Evolutionary conservation across 139 green algal genomes (phyloP).

Genomic region (Axilococcus clingmanii): DNA sequence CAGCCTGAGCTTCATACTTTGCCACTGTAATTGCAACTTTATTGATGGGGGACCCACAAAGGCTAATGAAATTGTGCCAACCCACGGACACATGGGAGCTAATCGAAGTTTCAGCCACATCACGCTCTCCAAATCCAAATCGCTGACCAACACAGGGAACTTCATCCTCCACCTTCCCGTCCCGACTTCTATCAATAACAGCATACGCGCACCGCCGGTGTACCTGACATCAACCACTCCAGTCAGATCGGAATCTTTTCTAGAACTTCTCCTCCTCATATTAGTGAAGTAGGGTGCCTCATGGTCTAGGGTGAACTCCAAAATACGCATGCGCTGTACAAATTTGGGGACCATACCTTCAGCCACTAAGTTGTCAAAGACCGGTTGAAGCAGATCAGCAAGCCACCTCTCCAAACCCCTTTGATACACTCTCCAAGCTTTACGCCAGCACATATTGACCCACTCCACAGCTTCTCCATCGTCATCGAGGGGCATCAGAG

Average conservation of each 20-base stretch:
- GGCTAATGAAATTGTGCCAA: conserved; percentile 80
- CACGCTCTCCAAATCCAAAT: conserved; percentile 87
- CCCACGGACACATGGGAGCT: conserved; percentile 82
- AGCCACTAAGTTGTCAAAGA: conserved; percentile 77
- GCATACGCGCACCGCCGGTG: conserved; percentile 83
- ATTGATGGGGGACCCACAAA: conserved; percentile 85
- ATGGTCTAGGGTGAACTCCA: conserved; percentile 90
- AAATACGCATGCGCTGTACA: conserved; percentile 68
- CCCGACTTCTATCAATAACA: conserved; percentile 74
- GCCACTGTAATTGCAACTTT: conserved; percentile 85
- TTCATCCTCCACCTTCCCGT: conserved; percentile 36
- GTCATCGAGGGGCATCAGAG: conserved; percentile 29
- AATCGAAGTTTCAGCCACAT: conserved; percentile 93
- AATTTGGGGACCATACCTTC: conserved; percentile 41
- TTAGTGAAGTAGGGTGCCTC: conserved; percentile 85
- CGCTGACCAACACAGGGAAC: conserved; percentile 67
- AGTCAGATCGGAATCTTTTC: conserved; percentile 76
- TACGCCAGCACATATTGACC: conserved; percentile 94
- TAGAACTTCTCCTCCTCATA: conserved; percentile 73
- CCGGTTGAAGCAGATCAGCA: conserved; percentile 81
- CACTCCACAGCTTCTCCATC: conserved; percentile 85
- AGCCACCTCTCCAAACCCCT: conserved; percentile 86
- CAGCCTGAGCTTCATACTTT: conserved; percentile 84
- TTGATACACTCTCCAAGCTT: conserved; percentile 93
- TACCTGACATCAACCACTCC: conserved; percentile 82